Conservation (phyloP, 305 asterid species). For the Fraxinus velutina region DNA sequence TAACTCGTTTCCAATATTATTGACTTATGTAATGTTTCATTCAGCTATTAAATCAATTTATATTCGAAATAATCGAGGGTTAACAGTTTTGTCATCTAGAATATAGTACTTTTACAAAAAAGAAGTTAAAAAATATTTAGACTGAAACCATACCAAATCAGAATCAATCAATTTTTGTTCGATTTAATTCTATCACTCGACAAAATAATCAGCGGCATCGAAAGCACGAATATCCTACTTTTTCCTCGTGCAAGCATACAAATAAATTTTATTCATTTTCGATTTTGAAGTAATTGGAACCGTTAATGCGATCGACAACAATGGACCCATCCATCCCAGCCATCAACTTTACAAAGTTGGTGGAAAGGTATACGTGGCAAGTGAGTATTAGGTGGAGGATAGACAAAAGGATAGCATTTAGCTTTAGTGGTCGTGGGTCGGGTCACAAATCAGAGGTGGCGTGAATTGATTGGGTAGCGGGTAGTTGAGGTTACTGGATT, state of each 20-base stretch:
- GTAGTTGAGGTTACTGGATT: conserved; percentile 24
- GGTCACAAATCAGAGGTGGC: neutral
- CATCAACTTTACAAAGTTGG: neutral
- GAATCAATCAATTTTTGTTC: too few species aligned
- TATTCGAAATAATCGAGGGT: too few species aligned
- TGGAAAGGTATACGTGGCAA: conserved; percentile 29
- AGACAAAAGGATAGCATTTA: conserved; percentile 11
- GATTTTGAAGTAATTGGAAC: neutral
- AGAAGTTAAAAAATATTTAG: too few species aligned
- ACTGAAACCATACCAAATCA: too few species aligned
- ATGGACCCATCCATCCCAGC: neutral
- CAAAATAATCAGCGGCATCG: neutral
- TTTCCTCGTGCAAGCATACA: neutral
- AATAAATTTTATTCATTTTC: neutral
- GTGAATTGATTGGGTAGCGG: conserved; percentile 1
- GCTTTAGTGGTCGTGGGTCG: neutral
- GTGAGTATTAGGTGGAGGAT: conserved; percentile 13
- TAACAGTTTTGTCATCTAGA: too few species aligned
- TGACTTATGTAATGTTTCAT: too few species aligned
- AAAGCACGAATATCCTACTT: neutral
- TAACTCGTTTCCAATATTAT: too few species aligned
- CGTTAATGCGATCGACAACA: conserved; percentile 10
- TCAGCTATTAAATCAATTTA: too few species aligned
- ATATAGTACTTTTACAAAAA: too few species aligned
- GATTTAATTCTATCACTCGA: too few species aligned